Base-by-base conservation (phyloP, 2,329 filamentous ascomycete genomes). In the Phaeosphaeriaceae sp. region DNA sequence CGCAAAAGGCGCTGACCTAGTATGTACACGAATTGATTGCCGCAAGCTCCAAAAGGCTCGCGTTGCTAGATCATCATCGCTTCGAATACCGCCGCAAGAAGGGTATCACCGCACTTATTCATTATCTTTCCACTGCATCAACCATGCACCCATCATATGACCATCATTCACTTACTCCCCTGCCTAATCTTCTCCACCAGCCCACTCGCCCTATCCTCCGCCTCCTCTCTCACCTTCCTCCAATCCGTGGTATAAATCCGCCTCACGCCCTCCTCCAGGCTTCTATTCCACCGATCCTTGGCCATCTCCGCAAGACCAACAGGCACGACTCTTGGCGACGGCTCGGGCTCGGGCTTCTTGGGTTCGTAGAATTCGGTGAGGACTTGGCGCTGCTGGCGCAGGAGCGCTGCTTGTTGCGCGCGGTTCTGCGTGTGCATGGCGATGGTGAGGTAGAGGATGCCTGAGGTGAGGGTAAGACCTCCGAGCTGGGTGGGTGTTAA, bases 241-340 rank as follows among this genome's bases (percentile, higher is more conserved):
- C 82, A 84, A 56, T 83, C 80, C 19, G 75, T 77, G n/a, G 72
- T 71, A 67, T 83, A 78, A 22, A 81, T 62, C 54, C 70, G 78
- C 69, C 73, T 68, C 53, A 83, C 77, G 25, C 77, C 71, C 19
- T 71, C 71, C 70, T 82, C 81, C 6, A 84, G 62, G 56, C 80
- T 78, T 24, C 77, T 66, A 60, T 84, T 84, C 82, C 82, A 84
- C 58, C 76, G 66, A 56, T 84, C 81, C 67, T 84, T 84, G 19
- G 80, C 79, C 54, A 78, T 81, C 67, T 83, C 82, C 5, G 68
- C 71, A 13, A 83, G 47, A 10, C 81, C 80, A 3, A 76, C 76
- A 1, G 72, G 73, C 0, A 76, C 76, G 63, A 76, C 76, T 50
- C 80, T 71, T 19, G 72, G 66, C 42, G 72, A 61, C 2, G 79